Percentiles rank a stretch among this genome's conserved stretches.
These are phyloP conservation scores for Lenwebbia sp. DNA, from an alignment of 345 rosid genomes.

Conservation along the genomic window DNA sequence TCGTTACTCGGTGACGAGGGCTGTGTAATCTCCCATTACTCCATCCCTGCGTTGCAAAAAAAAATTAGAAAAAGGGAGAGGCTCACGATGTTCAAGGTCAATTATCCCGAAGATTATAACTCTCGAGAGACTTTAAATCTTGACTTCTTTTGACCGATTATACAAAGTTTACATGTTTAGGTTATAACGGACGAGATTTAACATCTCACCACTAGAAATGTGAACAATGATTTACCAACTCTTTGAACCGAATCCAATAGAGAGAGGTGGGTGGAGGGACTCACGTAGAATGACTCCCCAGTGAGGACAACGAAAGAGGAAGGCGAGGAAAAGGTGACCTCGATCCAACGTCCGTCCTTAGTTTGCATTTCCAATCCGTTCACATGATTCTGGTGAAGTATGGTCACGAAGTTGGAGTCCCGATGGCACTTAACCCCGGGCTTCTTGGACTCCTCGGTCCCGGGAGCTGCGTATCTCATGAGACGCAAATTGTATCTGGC, in stretches of 20 bases:
- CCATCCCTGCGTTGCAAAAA: neutral
- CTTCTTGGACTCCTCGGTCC: neutral
- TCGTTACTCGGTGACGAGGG: neutral
- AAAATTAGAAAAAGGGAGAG: neutral
- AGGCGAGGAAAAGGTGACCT: neutral
- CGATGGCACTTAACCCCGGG: neutral
- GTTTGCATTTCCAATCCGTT: conserved; percentile 1
- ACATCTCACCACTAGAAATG: neutral
- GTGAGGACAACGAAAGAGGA: conserved; percentile 4
- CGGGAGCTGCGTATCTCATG: neutral
- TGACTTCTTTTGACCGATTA: neutral
- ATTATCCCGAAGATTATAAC: neutral
- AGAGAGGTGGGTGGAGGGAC: neutral
- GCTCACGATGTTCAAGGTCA: neutral
- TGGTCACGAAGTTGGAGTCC: conserved; percentile 1
- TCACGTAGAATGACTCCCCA: conserved; percentile 6
- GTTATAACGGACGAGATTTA: neutral
- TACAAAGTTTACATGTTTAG: neutral
- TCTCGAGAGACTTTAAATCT: neutral
- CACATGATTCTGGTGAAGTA: conserved; percentile 7
- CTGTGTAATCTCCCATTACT: conserved; percentile 3
- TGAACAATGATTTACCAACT: neutral
- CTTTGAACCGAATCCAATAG: neutral
- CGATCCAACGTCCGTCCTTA: conserved; percentile 2
- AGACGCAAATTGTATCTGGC: neutral